Base-by-base conservation (phyloP, 768 basidiomycete species). In the Trametopsis cervina region DNA sequence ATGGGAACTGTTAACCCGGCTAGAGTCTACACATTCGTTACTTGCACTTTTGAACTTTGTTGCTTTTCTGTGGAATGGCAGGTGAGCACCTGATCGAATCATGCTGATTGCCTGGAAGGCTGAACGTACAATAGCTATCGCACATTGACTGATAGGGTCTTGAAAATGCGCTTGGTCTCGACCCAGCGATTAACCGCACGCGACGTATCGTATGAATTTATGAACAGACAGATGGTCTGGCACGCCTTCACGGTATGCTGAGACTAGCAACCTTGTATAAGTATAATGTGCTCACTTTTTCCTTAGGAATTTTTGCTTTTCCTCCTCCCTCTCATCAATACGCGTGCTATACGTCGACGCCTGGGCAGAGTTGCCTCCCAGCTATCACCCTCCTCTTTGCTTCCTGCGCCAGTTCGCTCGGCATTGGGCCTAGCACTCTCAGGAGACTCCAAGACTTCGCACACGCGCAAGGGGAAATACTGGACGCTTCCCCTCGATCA, bases 161-260 rank as follows among this genome's bases (percentile, higher is more conserved):
- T 97, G 13, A 66, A 71, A 21, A 77, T 99, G 72, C 72, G 74
- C 24, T 77, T 97, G 2, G 76, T 83, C 0, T 85, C 94, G 3
- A 73, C 86, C 0, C 77, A 81, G 25, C 69, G 74, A 36, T 75
- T 84, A 26, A 74, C 83, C 27, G 81, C 79, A 52, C 80, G 88
- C 15, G 85, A 94, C 57, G 88, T 98, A 43, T 95, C 89, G 60
- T 99, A 96, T 66, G 96, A 98, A 60, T 98, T 93, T 60, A 95
- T 98, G 90, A 97, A 98, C 59, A 87, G 96, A 56, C 95, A 98
- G 65, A 89, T 99, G 78, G 96, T 99, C 46, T 99, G 96, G 96
- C 90, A 94, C 61, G 89, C 92, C 0, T 95, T 98, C 64, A 98
- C 96, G 5, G 95, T 95, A 60, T 46, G 89, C 67, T 15, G 9